Conservation (phyloP, 1,284 basidiomycete genomes). For the Coniferiporia weirii region DNA sequence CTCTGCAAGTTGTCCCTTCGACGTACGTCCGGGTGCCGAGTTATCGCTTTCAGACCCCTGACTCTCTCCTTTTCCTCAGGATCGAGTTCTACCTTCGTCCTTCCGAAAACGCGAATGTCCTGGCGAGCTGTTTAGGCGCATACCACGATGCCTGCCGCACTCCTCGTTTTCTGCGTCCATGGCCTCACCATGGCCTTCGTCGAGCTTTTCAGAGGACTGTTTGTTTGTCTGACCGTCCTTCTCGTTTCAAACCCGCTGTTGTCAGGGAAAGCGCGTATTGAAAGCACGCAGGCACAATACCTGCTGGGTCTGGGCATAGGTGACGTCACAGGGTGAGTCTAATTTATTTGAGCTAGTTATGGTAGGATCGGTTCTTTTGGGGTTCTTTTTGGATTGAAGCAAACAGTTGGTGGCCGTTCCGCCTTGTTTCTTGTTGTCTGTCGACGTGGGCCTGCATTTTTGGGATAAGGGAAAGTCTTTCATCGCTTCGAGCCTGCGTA, state of each 20-base stretch:
- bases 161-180: not conserved
- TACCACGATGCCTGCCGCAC: not conserved
- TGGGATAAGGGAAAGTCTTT: too few species aligned
- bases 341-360: not conserved
- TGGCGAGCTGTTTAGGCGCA: not conserved
- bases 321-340: conserved; percentile 67
- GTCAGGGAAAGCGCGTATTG: not conserved
- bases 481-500: too few species aligned
- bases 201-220: not conserved
- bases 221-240: not conserved
- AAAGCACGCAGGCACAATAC: conserved; percentile 15
- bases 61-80: too few species aligned
- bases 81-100: not conserved
- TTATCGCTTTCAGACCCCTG: too few species aligned
- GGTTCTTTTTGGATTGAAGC: conserved; percentile 4
- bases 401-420: too few species aligned
- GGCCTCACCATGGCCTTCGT: not conserved
- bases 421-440: too few species aligned
- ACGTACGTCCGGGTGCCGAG: too few species aligned
- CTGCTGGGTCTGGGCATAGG: conserved; percentile 37
- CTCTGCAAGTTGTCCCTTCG: too few species aligned
- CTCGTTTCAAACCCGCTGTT: not conserved
- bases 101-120: not conserved
- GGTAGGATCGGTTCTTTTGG: conserved; percentile 7
- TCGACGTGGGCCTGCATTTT: too few species aligned